These are phyloP conservation scores for Scytalidium lignicola DNA, from an alignment of 2,329 filamentous ascomycete genomes.

Conservation along the genomic window DNA sequence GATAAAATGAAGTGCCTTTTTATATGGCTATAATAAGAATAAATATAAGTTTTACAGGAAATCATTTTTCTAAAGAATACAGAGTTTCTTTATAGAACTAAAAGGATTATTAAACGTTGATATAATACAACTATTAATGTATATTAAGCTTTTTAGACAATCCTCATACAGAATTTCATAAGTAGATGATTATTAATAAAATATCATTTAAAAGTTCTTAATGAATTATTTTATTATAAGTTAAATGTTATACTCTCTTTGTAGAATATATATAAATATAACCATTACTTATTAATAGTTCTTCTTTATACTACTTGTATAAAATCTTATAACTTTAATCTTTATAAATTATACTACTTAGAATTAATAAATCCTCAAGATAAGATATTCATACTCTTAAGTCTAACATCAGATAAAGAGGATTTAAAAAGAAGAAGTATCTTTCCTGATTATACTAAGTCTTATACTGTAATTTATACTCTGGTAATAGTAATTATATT, in stretches of 20 bases:
- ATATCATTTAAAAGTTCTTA: no score
- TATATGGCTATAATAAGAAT: slow-evolving; percentile 7
- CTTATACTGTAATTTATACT: slow-evolving; percentile 6
- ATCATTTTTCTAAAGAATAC: slow-evolving; percentile 9
- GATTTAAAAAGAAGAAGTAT: slow-evolving; percentile 5
- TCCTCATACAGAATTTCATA: slow-evolving; percentile 1
- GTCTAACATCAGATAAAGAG: slow-evolving; percentile 6
- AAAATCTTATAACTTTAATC: slow-evolving; percentile 1
- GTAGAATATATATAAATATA: slow-evolving; percentile 7
- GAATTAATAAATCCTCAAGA: slow-evolving; percentile 6
- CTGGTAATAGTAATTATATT: slow-evolving; percentile 1
- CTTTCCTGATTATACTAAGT: slow-evolving; percentile 8
- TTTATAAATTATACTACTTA: slow-evolving; percentile 1
- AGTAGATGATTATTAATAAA: no score
- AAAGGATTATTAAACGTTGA: slow-evolving; percentile 9
- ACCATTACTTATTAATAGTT: slow-evolving; percentile 4
- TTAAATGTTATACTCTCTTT: slow-evolving; percentile 3
- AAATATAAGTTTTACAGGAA: slow-evolving; percentile 14
- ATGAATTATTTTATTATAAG: slow-evolving; percentile 1
- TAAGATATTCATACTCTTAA: slow-evolving; percentile 8
- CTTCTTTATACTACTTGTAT: slow-evolving; percentile 6
- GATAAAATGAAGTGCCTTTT: slow-evolving; percentile 9
- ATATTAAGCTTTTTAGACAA: slow-evolving; percentile 6
- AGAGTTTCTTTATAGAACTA: slow-evolving; percentile 11
- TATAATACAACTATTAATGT: slow-evolving; percentile 9